phyloP scores from a whole-genome alignment of 1,284 basidiomycete genomes.

The Pyrrhoderma lamaoense region DNA sequence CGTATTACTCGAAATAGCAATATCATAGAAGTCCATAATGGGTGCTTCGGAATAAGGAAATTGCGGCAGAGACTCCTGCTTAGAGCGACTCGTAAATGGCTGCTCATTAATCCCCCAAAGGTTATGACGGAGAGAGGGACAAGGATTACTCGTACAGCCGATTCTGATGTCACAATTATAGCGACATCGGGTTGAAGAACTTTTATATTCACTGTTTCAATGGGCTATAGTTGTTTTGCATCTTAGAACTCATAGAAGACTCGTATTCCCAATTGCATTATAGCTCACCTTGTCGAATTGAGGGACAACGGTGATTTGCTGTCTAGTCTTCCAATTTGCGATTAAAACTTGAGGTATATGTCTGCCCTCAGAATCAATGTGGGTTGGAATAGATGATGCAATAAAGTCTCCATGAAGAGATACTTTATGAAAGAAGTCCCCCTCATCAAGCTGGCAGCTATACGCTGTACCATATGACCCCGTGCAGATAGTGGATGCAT shows the following conservation, averaged over 20 bases:
- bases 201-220: constrained; percentile 16
- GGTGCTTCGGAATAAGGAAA: constrained; percentile 9
- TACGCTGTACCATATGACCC: constrained; percentile 8
- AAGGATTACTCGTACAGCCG: constrained; percentile 9
- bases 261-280: no score
- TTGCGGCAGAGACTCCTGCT: constrained; percentile 6
- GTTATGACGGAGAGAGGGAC: constrained; percentile 12
- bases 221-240: no score
- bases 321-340: constrained; percentile 16
- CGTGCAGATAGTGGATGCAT: constrained; percentile 5
- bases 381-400: constrained; percentile 13
- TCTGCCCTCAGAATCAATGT: constrained; percentile 1
- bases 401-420: constrained; percentile 16
- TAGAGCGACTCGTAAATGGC: constrained; percentile 6
- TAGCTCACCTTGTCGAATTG: constrained; percentile 7
- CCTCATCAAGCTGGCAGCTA: constrained; percentile 4
- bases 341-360: constrained; percentile 12
- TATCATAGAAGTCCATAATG: constrained; percentile 17
- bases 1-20: constrained; percentile 13
- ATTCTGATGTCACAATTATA: constrained; percentile 11
- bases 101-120: constrained; percentile 9
- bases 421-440: constrained; percentile 18
- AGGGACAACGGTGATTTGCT: constrained; percentile 15
- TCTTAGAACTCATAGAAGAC: background rate
- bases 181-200: constrained; percentile 13